phyloP scores from a whole-genome alignment of 2,329 filamentous ascomycete species.

The Colletotrichum truncatum region DNA sequence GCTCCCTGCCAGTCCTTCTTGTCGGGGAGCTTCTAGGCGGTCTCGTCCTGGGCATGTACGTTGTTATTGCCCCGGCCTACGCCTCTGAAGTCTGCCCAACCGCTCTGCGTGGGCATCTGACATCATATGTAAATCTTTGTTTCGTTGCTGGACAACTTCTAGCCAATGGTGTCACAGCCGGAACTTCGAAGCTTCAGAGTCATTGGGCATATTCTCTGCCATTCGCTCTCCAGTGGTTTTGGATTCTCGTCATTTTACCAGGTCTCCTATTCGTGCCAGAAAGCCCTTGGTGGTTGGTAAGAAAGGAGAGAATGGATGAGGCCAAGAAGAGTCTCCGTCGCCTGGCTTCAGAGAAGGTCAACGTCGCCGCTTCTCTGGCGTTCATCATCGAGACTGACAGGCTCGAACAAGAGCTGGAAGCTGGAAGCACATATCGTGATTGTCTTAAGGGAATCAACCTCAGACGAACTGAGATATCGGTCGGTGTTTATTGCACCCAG shows the following conservation, averaged over 20 bases:
- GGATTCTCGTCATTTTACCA: conserved; percentile 54
- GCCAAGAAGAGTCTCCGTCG: conserved; percentile 49
- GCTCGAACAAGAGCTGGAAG: conserved; percentile 60
- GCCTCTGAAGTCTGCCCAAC: conserved; percentile 69
- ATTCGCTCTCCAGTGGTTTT: conserved; percentile 61
- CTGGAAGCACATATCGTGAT: conserved; percentile 58
- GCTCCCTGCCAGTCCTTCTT: conserved; percentile 63
- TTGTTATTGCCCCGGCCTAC: conserved; percentile 67
- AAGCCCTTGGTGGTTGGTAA: conserved; percentile 60
- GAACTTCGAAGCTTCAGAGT: conserved; percentile 47
- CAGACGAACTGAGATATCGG: conserved; percentile 64
- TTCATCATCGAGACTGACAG: conserved; percentile 68
- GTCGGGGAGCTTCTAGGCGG: conserved; percentile 70
- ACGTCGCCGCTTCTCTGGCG: conserved; percentile 58
- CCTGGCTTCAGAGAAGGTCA: conserved; percentile 56
- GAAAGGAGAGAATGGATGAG: conserved; percentile 50
- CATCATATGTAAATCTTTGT: conserved; percentile 68
- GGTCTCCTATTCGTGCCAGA: conserved; percentile 58
- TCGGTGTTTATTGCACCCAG: conserved; percentile 72
- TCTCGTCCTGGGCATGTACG: conserved; percentile 68
- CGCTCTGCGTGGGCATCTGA: conserved; percentile 64
- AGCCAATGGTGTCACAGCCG: conserved; percentile 56
- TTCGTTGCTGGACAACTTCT: conserved; percentile 71
- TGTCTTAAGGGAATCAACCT: conserved; percentile 59
- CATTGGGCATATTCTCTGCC: conserved; percentile 61